Conservation (phyloP, 2,329 filamentous ascomycete genomes). For the Neopestalotiopsis clavispora region DNA sequence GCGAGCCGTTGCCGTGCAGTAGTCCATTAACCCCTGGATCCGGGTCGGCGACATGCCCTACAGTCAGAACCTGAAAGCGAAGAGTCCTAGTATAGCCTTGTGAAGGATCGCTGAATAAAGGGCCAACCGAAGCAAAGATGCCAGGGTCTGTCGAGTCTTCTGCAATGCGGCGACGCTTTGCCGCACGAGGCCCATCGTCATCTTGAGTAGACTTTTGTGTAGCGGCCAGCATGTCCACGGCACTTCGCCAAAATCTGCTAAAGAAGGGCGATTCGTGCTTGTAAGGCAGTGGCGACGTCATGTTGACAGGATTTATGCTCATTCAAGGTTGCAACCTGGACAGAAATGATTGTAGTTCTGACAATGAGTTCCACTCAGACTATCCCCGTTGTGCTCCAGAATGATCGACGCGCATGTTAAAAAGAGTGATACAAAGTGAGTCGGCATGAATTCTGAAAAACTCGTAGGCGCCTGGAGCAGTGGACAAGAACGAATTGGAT, state of each 20-base stretch:
- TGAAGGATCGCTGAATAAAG: conserved; percentile 28
- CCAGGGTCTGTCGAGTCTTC: conserved; percentile 42
- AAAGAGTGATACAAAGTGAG: no score
- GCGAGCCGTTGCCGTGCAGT: conserved; percentile 40
- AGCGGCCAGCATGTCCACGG: conserved; percentile 54
- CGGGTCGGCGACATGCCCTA: conserved; percentile 54
- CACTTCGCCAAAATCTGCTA: conserved; percentile 58
- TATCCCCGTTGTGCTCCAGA: neutral
- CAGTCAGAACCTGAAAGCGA: conserved; percentile 58
- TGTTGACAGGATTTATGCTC: conserved; percentile 43
- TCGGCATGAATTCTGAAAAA: no score
- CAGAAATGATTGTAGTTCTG: neutral
- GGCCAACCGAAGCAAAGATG: conserved; percentile 26
- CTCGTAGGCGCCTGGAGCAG: no score
- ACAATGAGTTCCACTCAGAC: neutral
- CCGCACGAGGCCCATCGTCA: conserved; percentile 43
- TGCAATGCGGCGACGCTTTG: conserved; percentile 56
- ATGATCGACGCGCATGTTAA: neutral
- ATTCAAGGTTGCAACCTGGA: neutral
- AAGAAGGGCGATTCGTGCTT: conserved; percentile 58
- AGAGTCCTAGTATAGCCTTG: conserved; percentile 45
- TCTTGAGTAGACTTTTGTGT: conserved; percentile 42
- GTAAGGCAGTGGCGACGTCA: conserved; percentile 53
- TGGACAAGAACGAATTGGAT: no score
- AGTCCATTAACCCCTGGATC: conserved; percentile 40